phyloP scores from a whole-genome alignment of 768 basidiomycete species.

The Sutorius australiensis region DNA sequence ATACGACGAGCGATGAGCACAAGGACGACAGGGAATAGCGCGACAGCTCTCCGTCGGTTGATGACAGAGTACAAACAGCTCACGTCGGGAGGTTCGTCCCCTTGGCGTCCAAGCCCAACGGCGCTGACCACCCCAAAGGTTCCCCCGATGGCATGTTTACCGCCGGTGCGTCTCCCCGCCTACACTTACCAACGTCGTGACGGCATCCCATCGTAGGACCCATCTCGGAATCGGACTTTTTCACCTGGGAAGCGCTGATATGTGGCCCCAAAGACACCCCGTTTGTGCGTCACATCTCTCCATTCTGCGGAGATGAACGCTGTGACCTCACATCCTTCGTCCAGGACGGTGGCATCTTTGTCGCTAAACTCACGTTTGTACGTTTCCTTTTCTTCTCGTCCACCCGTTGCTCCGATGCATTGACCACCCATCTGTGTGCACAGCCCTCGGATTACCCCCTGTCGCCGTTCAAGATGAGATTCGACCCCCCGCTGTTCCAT shows the following conservation, averaged over 20 bases:
- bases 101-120: no score
- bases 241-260: slow-evolving; percentile 94
- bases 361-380: slow-evolving; percentile 89
- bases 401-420: neutral
- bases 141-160: slow-evolving; percentile 97
- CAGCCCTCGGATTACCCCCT: slow-evolving; percentile 77
- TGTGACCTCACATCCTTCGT: no score
- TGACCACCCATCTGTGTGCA: no score
- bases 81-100: slow-evolving; percentile 62
- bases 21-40: slow-evolving; percentile 42
- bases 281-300: slow-evolving; percentile 50
- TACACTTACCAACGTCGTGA: neutral
- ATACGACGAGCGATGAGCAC: slow-evolving; percentile 33
- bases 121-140: slow-evolving; percentile 36
- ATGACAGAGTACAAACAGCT: slow-evolving; percentile 94
- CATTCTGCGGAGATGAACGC: no score
- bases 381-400: slow-evolving; percentile 24
- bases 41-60: slow-evolving; percentile 77
- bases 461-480: slow-evolving; percentile 99
- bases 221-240: slow-evolving; percentile 88
- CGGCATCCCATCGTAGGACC: slow-evolving; percentile 50
- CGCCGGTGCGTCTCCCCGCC: slow-evolving; percentile 51
- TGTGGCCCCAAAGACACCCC: slow-evolving; percentile 93
- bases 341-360: slow-evolving; percentile 93
- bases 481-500: slow-evolving; percentile 95